Evolutionary conservation across 805 yeast species (phyloP), one percentile per base, ranked within the genome.

Genomic region (Starmera pachycereana): DNA sequence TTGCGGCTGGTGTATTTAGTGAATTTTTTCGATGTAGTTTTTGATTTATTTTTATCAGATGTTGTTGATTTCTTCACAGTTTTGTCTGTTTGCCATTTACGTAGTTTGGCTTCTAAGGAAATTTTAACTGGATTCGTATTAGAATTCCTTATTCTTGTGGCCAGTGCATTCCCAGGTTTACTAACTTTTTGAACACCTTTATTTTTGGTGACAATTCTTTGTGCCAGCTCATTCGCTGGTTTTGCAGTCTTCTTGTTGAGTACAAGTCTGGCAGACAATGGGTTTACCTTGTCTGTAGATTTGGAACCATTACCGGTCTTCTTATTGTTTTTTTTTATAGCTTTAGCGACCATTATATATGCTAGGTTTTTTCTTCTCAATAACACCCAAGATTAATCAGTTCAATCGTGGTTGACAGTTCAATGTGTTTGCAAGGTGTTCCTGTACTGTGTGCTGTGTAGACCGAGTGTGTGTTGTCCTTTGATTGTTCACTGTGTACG

Each of bases 221-320:
- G 28, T 16, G 27, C 13, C 29, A 12, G 31, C 6, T 34, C 36
- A 12, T 37, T 32, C 37, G 13, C 37, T 13, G 13, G 40, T 13
- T 16, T 30, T 28, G 16, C 19, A 3, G 19, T 16, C 12, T 33
- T n/a, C 16, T 3, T 32, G 12, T 10, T 16, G 34, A 22, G 11
- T 13, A 37, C 31, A 7, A 40, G 16, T 37, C 45, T 42, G 3
- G 37, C 12, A 2, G 40, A 35, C 6, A 47, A 36, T 13, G 47
- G 44, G 18, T 47, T 45, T 10, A 22, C 6, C 25, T 33, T 36
- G 18, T 32, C 33, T 32, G 33, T 34, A 14, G 37, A 12, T 25
- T 19, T 29, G 11, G 37, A 40, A 12, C 36, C 38, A 12, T 40
- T n/a, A 2, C 19, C 12, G 3, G 33, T n/a, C 13, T 35, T 34